Percentiles rank a stretch among this genome's conserved stretches.
Evolutionary conservation across 306 rosid species (phyloP).

Genomic region (Sicyos edulis): DNA sequence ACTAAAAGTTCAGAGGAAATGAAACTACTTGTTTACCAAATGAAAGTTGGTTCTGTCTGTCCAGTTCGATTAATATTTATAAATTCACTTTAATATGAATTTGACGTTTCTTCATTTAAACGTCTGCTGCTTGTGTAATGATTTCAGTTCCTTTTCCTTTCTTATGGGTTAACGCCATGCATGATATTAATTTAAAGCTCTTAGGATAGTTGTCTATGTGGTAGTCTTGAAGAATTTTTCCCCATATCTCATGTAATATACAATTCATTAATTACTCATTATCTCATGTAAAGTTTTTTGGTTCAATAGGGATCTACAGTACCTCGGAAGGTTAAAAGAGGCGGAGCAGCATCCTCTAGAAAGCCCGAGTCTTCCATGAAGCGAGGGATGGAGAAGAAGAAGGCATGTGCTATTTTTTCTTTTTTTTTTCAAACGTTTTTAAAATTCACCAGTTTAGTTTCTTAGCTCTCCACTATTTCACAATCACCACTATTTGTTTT

Average conservation of each 20-base stretch:
- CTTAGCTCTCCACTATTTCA: background rate
- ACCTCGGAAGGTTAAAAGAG: slow-evolving; percentile 63
- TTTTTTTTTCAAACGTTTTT: background rate
- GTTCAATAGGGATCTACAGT: slow-evolving; percentile 55
- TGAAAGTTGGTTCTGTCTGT: slow-evolving; percentile 6
- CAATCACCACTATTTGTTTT: background rate
- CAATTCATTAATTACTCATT: slow-evolving; percentile 8
- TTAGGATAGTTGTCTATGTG: background rate
- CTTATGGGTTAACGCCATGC: slow-evolving; percentile 5
- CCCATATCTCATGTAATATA: background rate
- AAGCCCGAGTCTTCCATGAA: slow-evolving; percentile 50
- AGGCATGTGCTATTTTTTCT: slow-evolving; percentile 33
- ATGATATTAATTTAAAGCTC: background rate
- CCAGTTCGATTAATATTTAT: background rate
- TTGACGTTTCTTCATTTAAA: background rate
- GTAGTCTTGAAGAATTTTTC: background rate
- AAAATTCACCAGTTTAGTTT: background rate
- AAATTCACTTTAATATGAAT: background rate
- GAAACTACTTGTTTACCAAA: background rate
- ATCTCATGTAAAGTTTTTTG: slow-evolving; percentile 8
- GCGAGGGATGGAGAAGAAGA: slow-evolving; percentile 77
- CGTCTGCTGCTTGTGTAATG: background rate
- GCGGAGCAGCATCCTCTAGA: slow-evolving; percentile 43
- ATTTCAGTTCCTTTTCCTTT: background rate
- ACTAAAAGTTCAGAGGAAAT: background rate